These are phyloP conservation scores for Chalciporus piperatus DNA, from an alignment of 768 basidiomycete genomes.

Conservation along the genomic window DNA sequence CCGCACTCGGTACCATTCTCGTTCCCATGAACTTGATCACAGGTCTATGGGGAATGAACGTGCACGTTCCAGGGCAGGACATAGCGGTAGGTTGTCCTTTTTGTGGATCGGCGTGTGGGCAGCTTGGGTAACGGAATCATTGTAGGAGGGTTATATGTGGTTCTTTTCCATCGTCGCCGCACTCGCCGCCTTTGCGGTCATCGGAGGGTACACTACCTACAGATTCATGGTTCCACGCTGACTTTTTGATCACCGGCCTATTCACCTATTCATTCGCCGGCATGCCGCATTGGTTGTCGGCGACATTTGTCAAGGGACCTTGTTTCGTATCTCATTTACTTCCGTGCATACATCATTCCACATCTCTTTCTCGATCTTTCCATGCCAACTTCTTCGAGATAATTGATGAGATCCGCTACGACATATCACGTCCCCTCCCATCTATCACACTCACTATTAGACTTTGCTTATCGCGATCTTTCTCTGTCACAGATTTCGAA, in stretches of 20 bases:
- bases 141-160: slow-evolving; percentile 62
- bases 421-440: not conserved
- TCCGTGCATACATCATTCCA: not conserved
- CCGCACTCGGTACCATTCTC: slow-evolving; percentile 94
- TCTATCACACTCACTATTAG: not conserved
- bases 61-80: slow-evolving; percentile 89
- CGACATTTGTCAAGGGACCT: too few species aligned
- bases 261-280: not conserved
- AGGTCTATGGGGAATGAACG: slow-evolving; percentile 98
- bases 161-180: slow-evolving; percentile 83
- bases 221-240: slow-evolving; percentile 61
- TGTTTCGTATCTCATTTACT: not conserved
- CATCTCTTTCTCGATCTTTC: not conserved
- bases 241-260: not conserved
- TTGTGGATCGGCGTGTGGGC: not conserved
- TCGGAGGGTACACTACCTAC: slow-evolving; percentile 80
- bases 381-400: not conserved
- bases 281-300: too few species aligned
- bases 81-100: slow-evolving; percentile 33
- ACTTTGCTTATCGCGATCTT: not conserved
- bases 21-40: slow-evolving; percentile 98
- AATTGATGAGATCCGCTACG: not conserved
- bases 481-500: not conserved
- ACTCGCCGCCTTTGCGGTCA: slow-evolving; percentile 74
- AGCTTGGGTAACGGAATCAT: not conserved